Conservation (phyloP, 805 yeast species). For the Metschnikowia corniflorae region DNA sequence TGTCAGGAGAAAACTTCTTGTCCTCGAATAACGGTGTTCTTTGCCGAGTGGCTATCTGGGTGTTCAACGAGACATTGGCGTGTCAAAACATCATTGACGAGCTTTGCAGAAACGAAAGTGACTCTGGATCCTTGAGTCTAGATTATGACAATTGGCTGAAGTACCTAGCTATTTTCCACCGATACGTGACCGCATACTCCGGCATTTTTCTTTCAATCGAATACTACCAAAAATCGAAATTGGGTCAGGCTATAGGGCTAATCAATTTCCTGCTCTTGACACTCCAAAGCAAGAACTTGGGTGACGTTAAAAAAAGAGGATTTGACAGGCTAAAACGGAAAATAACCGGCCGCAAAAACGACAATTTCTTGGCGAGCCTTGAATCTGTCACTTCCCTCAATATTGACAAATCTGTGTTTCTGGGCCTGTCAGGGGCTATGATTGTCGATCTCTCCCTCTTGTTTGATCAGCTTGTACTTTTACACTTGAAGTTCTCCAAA, state of each 20-base stretch:
- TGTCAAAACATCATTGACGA: slow-evolving; percentile 22
- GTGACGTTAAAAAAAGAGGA: slow-evolving; percentile 14
- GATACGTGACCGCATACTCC: slow-evolving; percentile 40
- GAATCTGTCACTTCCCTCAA: slow-evolving; percentile 34
- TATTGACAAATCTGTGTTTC: slow-evolving; percentile 34
- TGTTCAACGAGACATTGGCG: slow-evolving; percentile 30
- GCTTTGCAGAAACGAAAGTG: slow-evolving; percentile 8
- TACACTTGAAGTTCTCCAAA: slow-evolving; percentile 40
- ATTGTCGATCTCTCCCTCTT: slow-evolving; percentile 35
- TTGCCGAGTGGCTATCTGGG: slow-evolving; percentile 43
- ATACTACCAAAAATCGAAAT: slow-evolving; percentile 39
- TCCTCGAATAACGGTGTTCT: slow-evolving; percentile 37
- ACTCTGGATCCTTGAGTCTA: slow-evolving; percentile 6
- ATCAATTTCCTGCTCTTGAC: slow-evolving; percentile 34
- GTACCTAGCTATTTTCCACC: slow-evolving; percentile 29
- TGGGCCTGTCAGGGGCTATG: slow-evolving; percentile 31
- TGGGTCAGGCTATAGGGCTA: slow-evolving; percentile 48
- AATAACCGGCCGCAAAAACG: slow-evolving; percentile 29
- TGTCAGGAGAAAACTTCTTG: slow-evolving; percentile 8
- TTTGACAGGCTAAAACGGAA: slow-evolving; percentile 24
- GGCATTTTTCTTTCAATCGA: slow-evolving; percentile 46
- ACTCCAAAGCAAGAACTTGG: slow-evolving; percentile 31
- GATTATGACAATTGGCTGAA: slow-evolving; percentile 23
- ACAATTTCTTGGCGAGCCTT: slow-evolving; percentile 27
- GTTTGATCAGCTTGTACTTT: slow-evolving; percentile 38